Evolutionary conservation across 257 asterid genomes (phyloP).

Genomic region (Solanum lignicaule): DNA sequence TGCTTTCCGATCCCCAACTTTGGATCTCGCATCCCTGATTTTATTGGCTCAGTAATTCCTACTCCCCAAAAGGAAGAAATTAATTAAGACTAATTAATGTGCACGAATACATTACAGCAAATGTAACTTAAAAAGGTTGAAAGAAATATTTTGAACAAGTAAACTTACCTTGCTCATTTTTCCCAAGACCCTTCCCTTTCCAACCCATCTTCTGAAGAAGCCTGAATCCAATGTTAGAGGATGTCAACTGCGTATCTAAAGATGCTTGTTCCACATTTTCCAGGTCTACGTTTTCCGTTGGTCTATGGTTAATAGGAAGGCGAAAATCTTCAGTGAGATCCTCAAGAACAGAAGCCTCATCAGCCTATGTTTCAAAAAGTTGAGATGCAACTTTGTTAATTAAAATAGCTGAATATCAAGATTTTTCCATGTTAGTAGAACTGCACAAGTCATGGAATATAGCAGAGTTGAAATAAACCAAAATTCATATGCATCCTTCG

Average conservation of each 20-base stretch:
- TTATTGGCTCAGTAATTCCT: constrained; percentile 95
- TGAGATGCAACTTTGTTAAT: not conserved
- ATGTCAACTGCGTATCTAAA: constrained; percentile 58
- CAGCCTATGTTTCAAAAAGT: constrained; percentile 25
- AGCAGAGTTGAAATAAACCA: not conserved
- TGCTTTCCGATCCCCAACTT: constrained; percentile 94
- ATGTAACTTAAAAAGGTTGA: not conserved
- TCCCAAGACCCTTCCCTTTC: constrained; percentile 99
- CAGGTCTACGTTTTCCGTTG: constrained; percentile 79
- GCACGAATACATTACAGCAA: not conserved
- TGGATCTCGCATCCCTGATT: constrained; percentile 88
- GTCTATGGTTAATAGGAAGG: constrained; percentile 74
- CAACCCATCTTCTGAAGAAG: constrained; percentile 99
- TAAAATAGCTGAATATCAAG: not conserved
- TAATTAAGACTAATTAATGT: not conserved
- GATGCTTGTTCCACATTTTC: constrained; percentile 96
- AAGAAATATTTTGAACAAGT: not conserved
- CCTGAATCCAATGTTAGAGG: constrained; percentile 81
- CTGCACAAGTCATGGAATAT: not conserved
- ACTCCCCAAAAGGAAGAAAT: constrained; percentile 1
- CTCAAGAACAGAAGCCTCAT: constrained; percentile 73
- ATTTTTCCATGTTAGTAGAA: not conserved
- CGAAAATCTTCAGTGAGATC: constrained; percentile 91
- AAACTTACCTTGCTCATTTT: constrained; percentile 80
- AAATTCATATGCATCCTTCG: not conserved